Conservation (phyloP, 306 rosid genomes). For the Betula pendula region DNA sequence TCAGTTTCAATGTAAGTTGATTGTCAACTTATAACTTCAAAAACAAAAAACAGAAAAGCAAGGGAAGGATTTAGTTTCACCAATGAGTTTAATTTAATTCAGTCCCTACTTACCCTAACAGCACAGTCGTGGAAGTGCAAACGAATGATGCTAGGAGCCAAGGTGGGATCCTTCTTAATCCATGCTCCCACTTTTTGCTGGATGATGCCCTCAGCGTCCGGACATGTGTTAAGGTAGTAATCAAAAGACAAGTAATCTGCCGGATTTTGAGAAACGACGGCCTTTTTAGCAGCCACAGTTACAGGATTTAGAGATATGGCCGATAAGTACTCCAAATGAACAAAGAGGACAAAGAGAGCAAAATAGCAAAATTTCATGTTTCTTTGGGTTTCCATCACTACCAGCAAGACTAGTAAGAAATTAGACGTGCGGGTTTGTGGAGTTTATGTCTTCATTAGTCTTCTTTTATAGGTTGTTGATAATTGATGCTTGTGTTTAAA, state of each 20-base stretch:
- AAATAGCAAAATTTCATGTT: slow-evolving; percentile 44
- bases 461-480: too few relatives aligned
- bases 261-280: slow-evolving; percentile 8
- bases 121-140: slow-evolving; percentile 86
- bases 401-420: neutral
- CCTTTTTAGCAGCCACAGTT: neutral
- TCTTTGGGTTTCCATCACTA: neutral
- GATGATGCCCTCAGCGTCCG: slow-evolving; percentile 67
- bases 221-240: slow-evolving; percentile 56
- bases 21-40: neutral
- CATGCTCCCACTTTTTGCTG: slow-evolving; percentile 57
- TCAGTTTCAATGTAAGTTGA: neutral
- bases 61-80: neutral
- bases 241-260: slow-evolving; percentile 43
- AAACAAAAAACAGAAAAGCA: too few relatives aligned
- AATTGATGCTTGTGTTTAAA: slow-evolving; percentile 4
- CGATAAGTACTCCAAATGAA: slow-evolving; percentile 27
- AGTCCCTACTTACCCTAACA: slow-evolving; percentile 50
- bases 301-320: slow-evolving; percentile 11
- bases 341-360: slow-evolving; percentile 30
- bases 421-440: too few relatives aligned
- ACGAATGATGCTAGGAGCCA: slow-evolving; percentile 73
- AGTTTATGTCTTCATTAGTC: too few relatives aligned
- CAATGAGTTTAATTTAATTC: neutral
- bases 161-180: slow-evolving; percentile 59